Conservation (phyloP, 768 basidiomycete species). For the Infundibulicybe gibba region DNA sequence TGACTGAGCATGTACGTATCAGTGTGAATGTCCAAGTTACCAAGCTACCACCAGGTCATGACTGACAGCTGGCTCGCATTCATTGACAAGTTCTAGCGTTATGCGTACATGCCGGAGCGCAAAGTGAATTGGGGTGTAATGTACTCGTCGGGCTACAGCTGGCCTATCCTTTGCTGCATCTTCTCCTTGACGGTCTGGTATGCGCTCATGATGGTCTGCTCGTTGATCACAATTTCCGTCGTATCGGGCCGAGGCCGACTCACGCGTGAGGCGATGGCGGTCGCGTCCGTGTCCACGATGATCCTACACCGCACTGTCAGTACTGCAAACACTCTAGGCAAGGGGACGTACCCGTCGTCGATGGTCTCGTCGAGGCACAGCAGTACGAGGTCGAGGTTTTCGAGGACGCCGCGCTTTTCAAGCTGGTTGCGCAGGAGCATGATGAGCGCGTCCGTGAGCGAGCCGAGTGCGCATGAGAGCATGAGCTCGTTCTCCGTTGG, state of each 20-base stretch:
- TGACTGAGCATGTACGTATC: too few species aligned
- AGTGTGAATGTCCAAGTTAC: too few species aligned
- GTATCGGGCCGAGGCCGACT: slow-evolving; percentile 91
- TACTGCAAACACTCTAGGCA: neutral
- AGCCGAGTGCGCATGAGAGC: slow-evolving; percentile 81
- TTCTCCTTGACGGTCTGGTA: slow-evolving; percentile 88
- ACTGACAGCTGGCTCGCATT: too few species aligned
- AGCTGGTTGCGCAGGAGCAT: slow-evolving; percentile 88
- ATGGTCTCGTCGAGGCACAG: slow-evolving; percentile 95
- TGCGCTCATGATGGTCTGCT: slow-evolving; percentile 92
- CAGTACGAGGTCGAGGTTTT: slow-evolving; percentile 90
- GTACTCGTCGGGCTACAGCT: slow-evolving; percentile 42
- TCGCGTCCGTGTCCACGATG: slow-evolving; percentile 94
- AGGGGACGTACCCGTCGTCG: slow-evolving; percentile 83
- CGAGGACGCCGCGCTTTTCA: slow-evolving; percentile 91
- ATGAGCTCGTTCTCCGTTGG: slow-evolving; percentile 93
- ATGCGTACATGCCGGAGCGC: neutral
- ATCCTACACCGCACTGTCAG: slow-evolving; percentile 51
- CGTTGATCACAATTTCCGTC: slow-evolving; percentile 97
- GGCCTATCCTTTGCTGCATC: slow-evolving; percentile 79
- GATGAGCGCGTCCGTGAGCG: slow-evolving; percentile 82
- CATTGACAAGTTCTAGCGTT: too few species aligned
- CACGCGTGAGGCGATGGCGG: slow-evolving; percentile 93
- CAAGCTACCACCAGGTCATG: too few species aligned
- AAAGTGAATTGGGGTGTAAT: neutral